Evolutionary conservation across 148 eudicot species (phyloP).

Genomic region (Chenopodium formosanum): DNA sequence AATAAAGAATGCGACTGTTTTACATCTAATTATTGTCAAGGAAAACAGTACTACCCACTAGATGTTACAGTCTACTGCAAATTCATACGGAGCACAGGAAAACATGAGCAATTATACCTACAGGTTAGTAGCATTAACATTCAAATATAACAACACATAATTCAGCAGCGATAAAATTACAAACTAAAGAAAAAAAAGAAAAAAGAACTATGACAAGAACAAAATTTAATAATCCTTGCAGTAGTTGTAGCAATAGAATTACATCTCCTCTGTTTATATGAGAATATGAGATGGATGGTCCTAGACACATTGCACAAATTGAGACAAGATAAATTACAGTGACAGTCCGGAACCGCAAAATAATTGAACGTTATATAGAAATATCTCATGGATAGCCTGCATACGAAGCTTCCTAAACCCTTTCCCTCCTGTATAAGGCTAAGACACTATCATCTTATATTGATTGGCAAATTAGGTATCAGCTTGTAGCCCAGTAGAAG

Average conservation of each 20-base stretch:
- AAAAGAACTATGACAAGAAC: background rate
- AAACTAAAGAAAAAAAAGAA: too few relatives aligned
- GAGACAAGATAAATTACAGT: background rate
- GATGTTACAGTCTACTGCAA: background rate
- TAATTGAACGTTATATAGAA: too few relatives aligned
- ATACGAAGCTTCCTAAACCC: too few relatives aligned
- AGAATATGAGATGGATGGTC: background rate
- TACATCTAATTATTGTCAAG: constrained; percentile 63
- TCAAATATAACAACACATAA: too few relatives aligned
- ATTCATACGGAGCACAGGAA: too few relatives aligned
- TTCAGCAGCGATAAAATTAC: background rate
- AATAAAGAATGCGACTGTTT: constrained; percentile 70
- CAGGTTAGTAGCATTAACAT: background rate
- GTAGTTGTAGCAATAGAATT: background rate
- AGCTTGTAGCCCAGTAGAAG: background rate
- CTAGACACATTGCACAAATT: background rate
- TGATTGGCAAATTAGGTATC: background rate
- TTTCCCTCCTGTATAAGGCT: background rate
- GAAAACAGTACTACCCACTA: constrained; percentile 16
- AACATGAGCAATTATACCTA: background rate
- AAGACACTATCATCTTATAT: background rate
- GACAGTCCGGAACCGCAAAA: background rate
- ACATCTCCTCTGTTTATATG: too few relatives aligned
- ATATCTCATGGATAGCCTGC: too few relatives aligned
- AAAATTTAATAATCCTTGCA: background rate